These are phyloP conservation scores for Vaccinium macrocarpon DNA, from an alignment of 148 eudicot genomes.

Conservation along the genomic window DNA sequence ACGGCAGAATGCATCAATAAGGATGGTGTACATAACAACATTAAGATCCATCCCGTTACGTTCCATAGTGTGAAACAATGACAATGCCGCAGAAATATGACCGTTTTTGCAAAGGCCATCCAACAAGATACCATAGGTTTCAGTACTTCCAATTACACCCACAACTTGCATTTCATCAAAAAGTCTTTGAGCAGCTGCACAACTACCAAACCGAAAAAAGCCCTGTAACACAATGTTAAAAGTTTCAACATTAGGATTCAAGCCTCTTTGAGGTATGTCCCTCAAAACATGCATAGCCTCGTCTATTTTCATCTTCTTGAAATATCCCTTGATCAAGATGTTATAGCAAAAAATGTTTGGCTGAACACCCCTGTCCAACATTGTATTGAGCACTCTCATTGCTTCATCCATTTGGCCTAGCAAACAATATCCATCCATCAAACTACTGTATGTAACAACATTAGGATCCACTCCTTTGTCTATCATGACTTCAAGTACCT, in stretches of 20 bases:
- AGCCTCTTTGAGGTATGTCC: background rate
- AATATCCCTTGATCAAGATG: background rate
- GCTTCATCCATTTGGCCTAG: background rate
- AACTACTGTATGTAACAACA: background rate
- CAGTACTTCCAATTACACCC: background rate
- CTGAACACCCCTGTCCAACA: background rate
- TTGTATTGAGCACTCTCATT: background rate
- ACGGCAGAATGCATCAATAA: conserved; percentile 7
- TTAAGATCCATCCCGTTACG: background rate
- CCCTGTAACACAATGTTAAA: background rate
- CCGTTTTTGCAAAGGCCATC: conserved; percentile 8
- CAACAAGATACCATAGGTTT: background rate
- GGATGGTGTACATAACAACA: conserved; percentile 6
- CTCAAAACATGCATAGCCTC: background rate
- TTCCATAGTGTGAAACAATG: background rate
- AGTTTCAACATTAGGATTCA: background rate
- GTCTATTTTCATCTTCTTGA: conserved; percentile 11
- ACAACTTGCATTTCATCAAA: conserved; percentile 17
- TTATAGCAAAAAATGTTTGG: background rate
- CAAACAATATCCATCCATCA: background rate
- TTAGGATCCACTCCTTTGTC: background rate
- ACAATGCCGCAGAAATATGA: background rate
- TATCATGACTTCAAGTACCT: background rate
- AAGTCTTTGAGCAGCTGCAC: background rate
- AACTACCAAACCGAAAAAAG: conserved; percentile 4